Evolutionary conservation across 129 eudicot genomes (phyloP), one percentile per base, ranked within the genome.

Genomic region (Ambrosia trifida): DNA sequence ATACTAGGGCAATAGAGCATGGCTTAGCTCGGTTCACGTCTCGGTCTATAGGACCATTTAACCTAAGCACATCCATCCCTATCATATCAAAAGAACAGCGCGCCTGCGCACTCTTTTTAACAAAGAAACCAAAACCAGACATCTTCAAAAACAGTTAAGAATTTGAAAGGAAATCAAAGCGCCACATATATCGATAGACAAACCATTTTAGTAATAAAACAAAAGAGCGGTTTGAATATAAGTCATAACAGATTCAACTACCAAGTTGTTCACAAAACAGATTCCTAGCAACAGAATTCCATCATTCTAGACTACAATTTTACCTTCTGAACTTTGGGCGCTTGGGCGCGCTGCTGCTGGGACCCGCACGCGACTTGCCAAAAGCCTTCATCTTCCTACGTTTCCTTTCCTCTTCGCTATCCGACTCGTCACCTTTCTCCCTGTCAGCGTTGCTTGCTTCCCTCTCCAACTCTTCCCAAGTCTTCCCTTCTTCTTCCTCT

Each of bases 401-500:
- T 66, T 85, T 80, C 67, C 87, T 76, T 79, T 87, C 93, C 11
- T 81, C 86, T 57, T 87, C 93, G 2, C 93, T 87, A 43, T 87
- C 93, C 0, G 87, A 84, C 67, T 81, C 89, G 6, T 32, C 86
- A 14, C 92, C 92, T 35, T 69, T 82, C 77, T 87, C 93, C 28
- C 79, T 68, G 41, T 87, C 93, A 0, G 93, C 89, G 60, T 87
- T 81, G 66, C 80, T 87, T 20, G 93, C 93, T 79, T 87, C 93
- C 72, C 82, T 78, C 70, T 87, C 93, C 83, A 87, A 80, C 78
- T 87, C 93, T 4, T 87, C 93, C 93, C 93, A 87, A 0, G 93
- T 87, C 72, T 84, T 84, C 17, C 85, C 88, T 60, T 77, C 85
- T 32, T 80, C 85, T 38, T 81, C 85, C 44, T 84, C 88, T 0